Conservation (phyloP, 192 early-diverging fungal genomes). For the Backusella macrospora region DNA sequence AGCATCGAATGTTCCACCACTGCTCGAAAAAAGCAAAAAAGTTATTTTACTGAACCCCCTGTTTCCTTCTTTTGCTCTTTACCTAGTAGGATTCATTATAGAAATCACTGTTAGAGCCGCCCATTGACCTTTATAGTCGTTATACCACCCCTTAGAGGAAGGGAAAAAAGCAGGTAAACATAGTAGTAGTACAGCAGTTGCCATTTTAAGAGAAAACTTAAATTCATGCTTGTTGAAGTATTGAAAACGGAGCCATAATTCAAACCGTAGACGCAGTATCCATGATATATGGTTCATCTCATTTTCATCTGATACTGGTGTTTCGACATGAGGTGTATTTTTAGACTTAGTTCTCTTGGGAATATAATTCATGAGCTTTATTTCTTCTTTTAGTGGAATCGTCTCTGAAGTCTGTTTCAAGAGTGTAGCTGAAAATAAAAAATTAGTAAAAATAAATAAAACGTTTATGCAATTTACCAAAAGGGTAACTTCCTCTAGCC, state of each 20-base stretch:
- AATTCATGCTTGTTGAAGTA: constrained; percentile 45
- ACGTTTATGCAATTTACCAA: constrained; percentile 12
- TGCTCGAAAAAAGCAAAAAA: constrained; percentile 6
- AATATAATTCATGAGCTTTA: background rate
- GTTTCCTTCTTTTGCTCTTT: background rate
- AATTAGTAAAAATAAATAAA: background rate
- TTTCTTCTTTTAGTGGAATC: background rate
- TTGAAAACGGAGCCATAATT: constrained; percentile 44
- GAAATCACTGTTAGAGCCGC: constrained; percentile 50
- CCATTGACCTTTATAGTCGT: constrained; percentile 51
- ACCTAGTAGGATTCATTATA: constrained; percentile 41
- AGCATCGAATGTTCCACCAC: constrained; percentile 48
- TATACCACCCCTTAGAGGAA: constrained; percentile 30
- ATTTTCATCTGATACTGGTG: background rate
- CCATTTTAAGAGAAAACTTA: constrained; percentile 58
- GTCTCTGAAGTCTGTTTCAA: background rate
- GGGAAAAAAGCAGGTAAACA: constrained; percentile 46
- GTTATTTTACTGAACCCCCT: background rate
- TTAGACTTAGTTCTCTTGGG: background rate
- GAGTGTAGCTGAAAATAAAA: constrained; percentile 2
- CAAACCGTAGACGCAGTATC: constrained; percentile 38
- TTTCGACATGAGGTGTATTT: background rate
- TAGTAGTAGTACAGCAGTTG: constrained; percentile 41
- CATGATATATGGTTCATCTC: background rate
- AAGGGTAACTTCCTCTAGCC: constrained; percentile 31